A percentile compares a stretch with the other conserved stretches of the same genome.
phyloP scores from a whole-genome alignment of 2,329 filamentous ascomycete species.

The Acarospora socialis region DNA sequence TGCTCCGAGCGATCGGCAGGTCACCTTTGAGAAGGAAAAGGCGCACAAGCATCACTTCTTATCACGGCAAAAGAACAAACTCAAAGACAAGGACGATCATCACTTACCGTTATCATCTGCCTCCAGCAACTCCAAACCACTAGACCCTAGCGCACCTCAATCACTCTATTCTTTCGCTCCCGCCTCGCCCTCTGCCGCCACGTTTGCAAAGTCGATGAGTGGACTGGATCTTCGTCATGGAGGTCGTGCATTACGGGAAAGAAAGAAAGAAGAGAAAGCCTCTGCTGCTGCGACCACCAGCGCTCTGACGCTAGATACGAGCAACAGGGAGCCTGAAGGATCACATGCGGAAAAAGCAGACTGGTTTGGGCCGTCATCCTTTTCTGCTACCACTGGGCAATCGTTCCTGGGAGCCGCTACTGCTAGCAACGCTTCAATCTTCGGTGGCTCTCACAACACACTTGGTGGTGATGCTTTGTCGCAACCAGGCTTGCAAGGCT shows the following conservation, averaged over 20 bases:
- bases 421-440: constrained; percentile 8
- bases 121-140: constrained; percentile 48
- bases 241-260: constrained; percentile 62
- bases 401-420: constrained; percentile 24
- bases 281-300: constrained; percentile 14
- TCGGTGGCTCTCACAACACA: constrained; percentile 1
- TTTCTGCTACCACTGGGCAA: constrained; percentile 21
- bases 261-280: constrained; percentile 55
- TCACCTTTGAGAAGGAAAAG: constrained; percentile 29
- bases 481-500: constrained; percentile 31
- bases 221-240: constrained; percentile 67
- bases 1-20: constrained; percentile 33
- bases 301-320: constrained; percentile 17
- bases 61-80: constrained; percentile 50
- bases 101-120: constrained; percentile 48
- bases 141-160: constrained; percentile 47
- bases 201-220: constrained; percentile 71
- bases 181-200: constrained; percentile 43
- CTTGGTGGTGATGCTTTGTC: constrained; percentile 1
- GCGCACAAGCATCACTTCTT: constrained; percentile 48
- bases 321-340: constrained; percentile 13
- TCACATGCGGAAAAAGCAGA: constrained; percentile 12
- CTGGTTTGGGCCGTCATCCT: constrained; percentile 11
- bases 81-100: constrained; percentile 47
- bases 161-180: constrained; percentile 53